phyloP scores from a whole-genome alignment of 2,329 filamentous ascomycete genomes.

The Thermoascus crustaceus region DNA sequence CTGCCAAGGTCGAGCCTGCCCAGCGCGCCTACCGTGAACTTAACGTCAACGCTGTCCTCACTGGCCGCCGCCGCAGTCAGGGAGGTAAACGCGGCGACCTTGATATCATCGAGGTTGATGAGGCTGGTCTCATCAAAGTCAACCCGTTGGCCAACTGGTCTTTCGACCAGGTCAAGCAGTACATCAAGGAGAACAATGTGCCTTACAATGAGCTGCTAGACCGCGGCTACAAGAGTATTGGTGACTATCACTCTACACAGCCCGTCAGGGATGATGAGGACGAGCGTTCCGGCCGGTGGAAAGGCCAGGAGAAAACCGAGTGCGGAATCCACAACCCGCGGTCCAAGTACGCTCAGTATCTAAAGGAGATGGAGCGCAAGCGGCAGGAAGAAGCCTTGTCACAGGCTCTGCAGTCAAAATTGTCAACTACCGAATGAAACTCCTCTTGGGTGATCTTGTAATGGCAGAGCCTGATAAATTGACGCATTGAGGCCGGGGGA shows the following conservation, averaged over 20 bases:
- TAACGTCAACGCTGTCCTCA: constrained; percentile 81
- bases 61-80: constrained; percentile 83
- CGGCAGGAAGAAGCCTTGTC: constrained; percentile 49
- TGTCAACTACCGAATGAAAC: constrained; percentile 20
- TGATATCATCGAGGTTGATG: constrained; percentile 86
- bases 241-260: constrained; percentile 95
- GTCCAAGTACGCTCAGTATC: constrained; percentile 81
- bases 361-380: constrained; percentile 65
- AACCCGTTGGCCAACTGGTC: constrained; percentile 94
- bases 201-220: constrained; percentile 91
- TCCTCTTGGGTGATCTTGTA: too few relatives aligned
- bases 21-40: constrained; percentile 84
- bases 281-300: constrained; percentile 93
- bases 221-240: constrained; percentile 93
- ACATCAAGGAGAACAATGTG: constrained; percentile 77
- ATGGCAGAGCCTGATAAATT: too few relatives aligned
- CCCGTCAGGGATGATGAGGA: constrained; percentile 88
- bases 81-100: constrained; percentile 86
- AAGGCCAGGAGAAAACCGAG: constrained; percentile 91
- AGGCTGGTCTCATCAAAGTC: constrained; percentile 88
- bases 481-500: too few relatives aligned
- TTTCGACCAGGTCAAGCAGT: constrained; percentile 81
- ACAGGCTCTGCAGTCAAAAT: constrained; percentile 32
- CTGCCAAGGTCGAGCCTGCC: constrained; percentile 95
- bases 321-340: constrained; percentile 99